A percentile compares a stretch with the other conserved stretches of the same genome.
Conservation (phyloP, 192 early-diverging fungal species). For the Rhizophagus clarus region DNA sequence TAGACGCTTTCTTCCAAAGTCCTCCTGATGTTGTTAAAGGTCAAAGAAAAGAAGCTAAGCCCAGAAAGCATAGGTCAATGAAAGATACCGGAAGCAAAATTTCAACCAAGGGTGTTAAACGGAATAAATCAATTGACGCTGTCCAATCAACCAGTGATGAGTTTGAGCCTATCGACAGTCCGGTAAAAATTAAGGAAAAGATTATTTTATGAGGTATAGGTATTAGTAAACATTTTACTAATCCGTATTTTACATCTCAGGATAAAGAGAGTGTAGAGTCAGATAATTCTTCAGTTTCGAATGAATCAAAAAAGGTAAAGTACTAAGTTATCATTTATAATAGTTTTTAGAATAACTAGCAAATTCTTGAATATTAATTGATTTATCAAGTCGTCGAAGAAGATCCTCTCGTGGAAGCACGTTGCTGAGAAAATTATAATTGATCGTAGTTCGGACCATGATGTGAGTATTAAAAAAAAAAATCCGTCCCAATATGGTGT, state of each 20-base stretch:
- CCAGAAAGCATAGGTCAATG: constrained; percentile 14
- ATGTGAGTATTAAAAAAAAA: constrained; percentile 24
- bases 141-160: constrained; percentile 24
- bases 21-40: background rate
- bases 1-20: constrained; percentile 6
- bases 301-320: constrained; percentile 23
- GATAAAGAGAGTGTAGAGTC: background rate
- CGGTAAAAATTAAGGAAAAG: constrained; percentile 9
- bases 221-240: background rate
- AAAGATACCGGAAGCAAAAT: constrained; percentile 20
- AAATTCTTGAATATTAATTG: constrained; percentile 16
- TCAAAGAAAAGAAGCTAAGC: background rate
- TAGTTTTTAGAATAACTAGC: constrained; percentile 23
- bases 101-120: background rate
- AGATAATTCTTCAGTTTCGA: constrained; percentile 20
- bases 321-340: constrained; percentile 20
- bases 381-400: constrained; percentile 10
- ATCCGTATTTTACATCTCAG: constrained; percentile 17
- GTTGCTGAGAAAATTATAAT: constrained; percentile 15
- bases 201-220: constrained; percentile 10
- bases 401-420: constrained; percentile 17
- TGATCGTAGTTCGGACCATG: constrained; percentile 11
- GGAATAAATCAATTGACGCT: constrained; percentile 25
- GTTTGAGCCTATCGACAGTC: constrained; percentile 14
- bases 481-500: background rate